Base-by-base conservation (phyloP, 345 rosid species). In the Corchorus capsularis region DNA sequence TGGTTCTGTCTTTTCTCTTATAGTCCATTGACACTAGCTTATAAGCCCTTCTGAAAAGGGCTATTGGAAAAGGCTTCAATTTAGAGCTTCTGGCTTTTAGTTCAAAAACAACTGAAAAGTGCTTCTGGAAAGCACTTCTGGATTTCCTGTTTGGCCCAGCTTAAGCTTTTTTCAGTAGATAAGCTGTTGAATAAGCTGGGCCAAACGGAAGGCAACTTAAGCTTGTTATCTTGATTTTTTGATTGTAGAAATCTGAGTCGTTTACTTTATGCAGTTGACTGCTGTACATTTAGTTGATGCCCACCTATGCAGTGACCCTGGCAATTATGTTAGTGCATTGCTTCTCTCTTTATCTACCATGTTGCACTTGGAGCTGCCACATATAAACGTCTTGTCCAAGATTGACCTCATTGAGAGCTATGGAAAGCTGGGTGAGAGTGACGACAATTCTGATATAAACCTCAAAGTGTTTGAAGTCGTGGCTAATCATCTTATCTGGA, bases 351-450 rank as follows among this genome's bases (percentile, higher is more conserved):
- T 96, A 69, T 92, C 98, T 35, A 90, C 97, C 71, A 92, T 92
- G 98, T 77, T 96, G 81, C 99, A 94, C 85, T 71, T 96, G 87
- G 99, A 94, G 82, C 92, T 94, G 72, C 98, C 97, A 12, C 97
- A 91, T 19, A 49, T 94, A 80, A 96, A 94, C 81, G 92, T 96
- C 79, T 83, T 96, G 75, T 96, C 97, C 67, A 96, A 96, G 86
- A 96, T 94, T 20, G 98, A 92, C 83, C 87, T 96, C 34, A 87
- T 90, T 77, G 98, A 90, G 81, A 92, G 75, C 89, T 96, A 92
- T 56, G 98, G 99, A 81, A 96, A 86, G 87, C 85, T 96, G 73
- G 94, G 97, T 94, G 43, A 72, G 59, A 8, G 39, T 62, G 10
- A 70, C 47, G 16, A 20, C 37, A 77, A 47, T 49, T 55, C 17